Evolutionary conservation across 164 flowering plant genomes (phyloP).

Genomic region (Stephania japonica): DNA sequence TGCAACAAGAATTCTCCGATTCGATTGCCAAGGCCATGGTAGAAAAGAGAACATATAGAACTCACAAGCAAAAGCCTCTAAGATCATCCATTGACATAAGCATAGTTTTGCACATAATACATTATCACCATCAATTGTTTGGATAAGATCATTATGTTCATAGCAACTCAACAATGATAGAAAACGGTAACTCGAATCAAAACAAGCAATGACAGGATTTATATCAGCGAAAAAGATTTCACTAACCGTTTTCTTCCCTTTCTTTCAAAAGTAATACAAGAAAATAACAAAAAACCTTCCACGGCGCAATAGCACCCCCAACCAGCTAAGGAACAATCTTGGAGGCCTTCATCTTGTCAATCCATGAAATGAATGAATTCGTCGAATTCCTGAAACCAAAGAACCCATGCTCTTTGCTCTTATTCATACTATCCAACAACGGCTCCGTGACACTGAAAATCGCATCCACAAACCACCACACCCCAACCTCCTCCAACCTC

Average conservation of each 20-base stretch:
- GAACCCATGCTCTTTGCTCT: conserved; percentile 84
- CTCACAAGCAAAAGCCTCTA: not conserved
- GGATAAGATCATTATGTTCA: not conserved
- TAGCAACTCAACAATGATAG: not conserved
- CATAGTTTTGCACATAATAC: not conserved
- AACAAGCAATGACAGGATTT: no score
- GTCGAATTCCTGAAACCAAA: conserved; percentile 71
- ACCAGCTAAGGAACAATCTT: conserved; percentile 49
- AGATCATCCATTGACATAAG: not conserved
- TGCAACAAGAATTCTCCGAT: not conserved
- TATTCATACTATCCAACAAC: conserved; percentile 50
- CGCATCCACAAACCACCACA: conserved; percentile 62
- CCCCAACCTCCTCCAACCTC: conserved; percentile 52
- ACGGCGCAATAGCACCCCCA: not conserved
- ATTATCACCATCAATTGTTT: not conserved
- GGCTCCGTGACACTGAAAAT: conserved; percentile 17
- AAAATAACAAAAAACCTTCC: not conserved
- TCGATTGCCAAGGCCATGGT: not conserved
- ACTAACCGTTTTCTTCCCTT: not conserved
- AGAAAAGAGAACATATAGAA: not conserved
- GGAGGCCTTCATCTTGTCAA: conserved; percentile 50
- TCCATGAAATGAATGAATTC: conserved; percentile 52
- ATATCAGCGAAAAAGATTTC: not conserved
- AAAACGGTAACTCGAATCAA: not conserved
- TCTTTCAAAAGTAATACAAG: not conserved